A percentile compares a stretch with the other conserved stretches of the same genome.
These are phyloP conservation scores for Myxozyma melibiosi DNA, from an alignment of 805 yeast species.

Conservation along the genomic window DNA sequence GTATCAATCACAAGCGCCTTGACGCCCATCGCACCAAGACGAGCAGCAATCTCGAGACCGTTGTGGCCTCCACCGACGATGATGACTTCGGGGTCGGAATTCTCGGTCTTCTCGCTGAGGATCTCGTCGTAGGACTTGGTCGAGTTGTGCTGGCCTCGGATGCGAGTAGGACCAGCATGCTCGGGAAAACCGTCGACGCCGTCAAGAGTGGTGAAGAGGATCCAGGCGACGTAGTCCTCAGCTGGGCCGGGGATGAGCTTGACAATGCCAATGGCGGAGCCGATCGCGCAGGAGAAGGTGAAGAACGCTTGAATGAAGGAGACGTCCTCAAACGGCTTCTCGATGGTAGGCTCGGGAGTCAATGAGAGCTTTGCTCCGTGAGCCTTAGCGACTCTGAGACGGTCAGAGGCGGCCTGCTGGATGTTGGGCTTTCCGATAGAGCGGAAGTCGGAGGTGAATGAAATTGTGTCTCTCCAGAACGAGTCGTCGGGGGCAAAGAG, in stretches of 20 bases:
- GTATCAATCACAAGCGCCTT: conserved; percentile 47
- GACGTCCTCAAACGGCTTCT: conserved; percentile 21
- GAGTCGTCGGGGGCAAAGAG: conserved; percentile 24
- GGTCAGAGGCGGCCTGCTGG: conserved; percentile 31
- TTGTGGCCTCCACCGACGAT: conserved; percentile 54
- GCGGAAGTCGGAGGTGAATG: conserved; percentile 36
- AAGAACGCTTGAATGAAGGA: conserved; percentile 21
- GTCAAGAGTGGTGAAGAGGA: conserved; percentile 29
- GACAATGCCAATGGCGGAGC: conserved; percentile 22
- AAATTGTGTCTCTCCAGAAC: conserved; percentile 35
- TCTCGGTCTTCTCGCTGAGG: conserved; percentile 14
- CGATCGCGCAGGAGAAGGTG: conserved; percentile 25
- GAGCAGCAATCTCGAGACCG: conserved; percentile 49
- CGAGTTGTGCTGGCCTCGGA: conserved; percentile 25
- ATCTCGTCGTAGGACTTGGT: conserved; percentile 20
- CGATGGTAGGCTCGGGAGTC: conserved; percentile 14
- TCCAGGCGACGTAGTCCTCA: conserved; percentile 21
- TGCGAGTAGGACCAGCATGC: conserved; percentile 19
- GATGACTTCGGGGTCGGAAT: conserved; percentile 47
- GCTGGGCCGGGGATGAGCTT: conserved; percentile 18
- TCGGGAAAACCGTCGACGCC: conserved; percentile 23
- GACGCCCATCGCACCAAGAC: conserved; percentile 49
- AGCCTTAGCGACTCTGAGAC: conserved; percentile 18
- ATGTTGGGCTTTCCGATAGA: conserved; percentile 31
- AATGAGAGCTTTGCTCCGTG: conserved; percentile 7